Base-by-base conservation (phyloP, 805 yeast species). In the Lipomyces spencermartinsiae region DNA sequence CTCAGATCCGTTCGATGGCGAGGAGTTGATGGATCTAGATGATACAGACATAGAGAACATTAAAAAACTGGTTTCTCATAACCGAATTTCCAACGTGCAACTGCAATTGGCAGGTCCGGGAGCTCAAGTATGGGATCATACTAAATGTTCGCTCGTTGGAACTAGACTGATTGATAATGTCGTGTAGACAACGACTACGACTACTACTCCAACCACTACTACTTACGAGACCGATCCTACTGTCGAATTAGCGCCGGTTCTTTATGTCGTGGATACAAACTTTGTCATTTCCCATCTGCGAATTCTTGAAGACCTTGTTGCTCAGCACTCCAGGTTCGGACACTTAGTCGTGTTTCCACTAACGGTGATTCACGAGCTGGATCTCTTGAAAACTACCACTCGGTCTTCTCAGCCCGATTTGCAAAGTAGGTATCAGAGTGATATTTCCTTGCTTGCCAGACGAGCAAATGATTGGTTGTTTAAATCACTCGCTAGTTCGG, bases 381-480 rank as follows among this genome's bases (percentile, higher is more conserved):
- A 93, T 78, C 93, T 93, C 0, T 80, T 93, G 70, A 93, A 93
- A 75, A 80, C 76, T 2, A 81, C 87, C 0, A 64, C 71, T 0
- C 65, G 74, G 68, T 33, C 73, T 43, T 19, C 22, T 5, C 2
- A 14, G 16, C 14, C 8, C 22, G 49, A 37, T 49, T 3, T 49
- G 12, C 61, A 69, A 67, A 59, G 60, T 64, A 29, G 22, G n/a
- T 33, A 51, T 37, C 37, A 58, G 37, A 33, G 62, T 43, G 14
- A 87, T 0, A 82, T 89, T 9, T 87, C 90, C 0, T 79, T 77
- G 37, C 76, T 86, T 58, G 94, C 95, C 0, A 79, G 97, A 51
- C 79, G 83, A 80, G 96, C 95, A 0, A 91, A 85, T 73, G 88
- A 86, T 69, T 93, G 97, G 97, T 83, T 91, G 12, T 91, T 86